Conservation (phyloP, 2,329 filamentous ascomycete genomes). For the Cytospora paraplurivora region DNA sequence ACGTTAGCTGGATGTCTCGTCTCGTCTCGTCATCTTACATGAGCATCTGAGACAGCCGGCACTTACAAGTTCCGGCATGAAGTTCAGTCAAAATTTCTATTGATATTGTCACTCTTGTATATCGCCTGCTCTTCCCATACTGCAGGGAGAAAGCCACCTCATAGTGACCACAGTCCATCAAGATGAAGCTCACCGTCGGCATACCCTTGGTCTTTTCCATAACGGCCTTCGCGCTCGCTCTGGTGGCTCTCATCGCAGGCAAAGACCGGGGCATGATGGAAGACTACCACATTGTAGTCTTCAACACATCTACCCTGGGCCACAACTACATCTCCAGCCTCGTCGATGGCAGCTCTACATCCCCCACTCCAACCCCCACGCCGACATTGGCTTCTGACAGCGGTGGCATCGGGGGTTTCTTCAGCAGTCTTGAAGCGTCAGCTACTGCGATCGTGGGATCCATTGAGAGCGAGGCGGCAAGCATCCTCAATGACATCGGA, state of each 20-base stretch:
- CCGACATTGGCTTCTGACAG: slow-evolving; percentile 28
- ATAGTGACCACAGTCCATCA: neutral
- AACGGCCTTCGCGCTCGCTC: slow-evolving; percentile 41
- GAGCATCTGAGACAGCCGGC: neutral
- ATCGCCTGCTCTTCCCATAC: neutral
- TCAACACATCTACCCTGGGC: slow-evolving; percentile 47
- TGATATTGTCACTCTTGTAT: neutral
- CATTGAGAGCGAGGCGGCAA: slow-evolving; percentile 32
- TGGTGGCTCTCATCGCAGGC: slow-evolving; percentile 44
- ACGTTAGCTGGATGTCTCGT: neutral
- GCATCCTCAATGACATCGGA: slow-evolving; percentile 35
- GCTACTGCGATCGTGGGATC: slow-evolving; percentile 30
- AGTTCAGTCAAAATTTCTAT: neutral
- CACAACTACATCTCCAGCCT: slow-evolving; percentile 40
- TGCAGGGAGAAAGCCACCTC: neutral
- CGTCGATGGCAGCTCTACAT: slow-evolving; percentile 27
- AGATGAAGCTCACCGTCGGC: slow-evolving; percentile 28
- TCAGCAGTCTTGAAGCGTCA: slow-evolving; percentile 20
- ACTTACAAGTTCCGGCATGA: neutral
- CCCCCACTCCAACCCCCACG: slow-evolving; percentile 32
- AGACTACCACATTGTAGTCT: slow-evolving; percentile 43
- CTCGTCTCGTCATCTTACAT: neutral
- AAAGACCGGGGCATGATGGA: slow-evolving; percentile 42
- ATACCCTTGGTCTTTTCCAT: slow-evolving; percentile 40
- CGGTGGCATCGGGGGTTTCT: slow-evolving; percentile 25